Conservation (phyloP, 495 filamentous ascomycete genomes). For the Cenococcum geophilum region DNA sequence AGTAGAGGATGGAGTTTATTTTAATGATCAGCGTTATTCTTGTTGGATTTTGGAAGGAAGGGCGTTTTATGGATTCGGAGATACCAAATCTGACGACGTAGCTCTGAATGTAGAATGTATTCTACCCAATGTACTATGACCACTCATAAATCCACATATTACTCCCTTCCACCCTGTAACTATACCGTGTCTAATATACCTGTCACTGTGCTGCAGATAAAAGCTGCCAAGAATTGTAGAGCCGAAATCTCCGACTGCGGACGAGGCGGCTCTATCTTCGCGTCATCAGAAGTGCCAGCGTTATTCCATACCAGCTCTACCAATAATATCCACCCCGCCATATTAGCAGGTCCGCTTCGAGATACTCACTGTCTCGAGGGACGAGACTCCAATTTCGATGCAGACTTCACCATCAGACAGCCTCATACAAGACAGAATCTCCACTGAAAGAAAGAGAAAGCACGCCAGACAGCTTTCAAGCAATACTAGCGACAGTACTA, state of each 20-base stretch:
- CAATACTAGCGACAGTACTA: neutral
- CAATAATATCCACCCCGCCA: neutral
- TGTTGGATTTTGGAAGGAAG: neutral
- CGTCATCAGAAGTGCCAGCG: slow-evolving; percentile 1
- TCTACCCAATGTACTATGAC: too few relatives aligned
- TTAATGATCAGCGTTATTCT: slow-evolving; percentile 6
- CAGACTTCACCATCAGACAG: neutral
- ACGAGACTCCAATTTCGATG: slow-evolving; percentile 2
- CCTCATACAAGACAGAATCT: slow-evolving; percentile 1
- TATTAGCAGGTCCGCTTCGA: neutral
- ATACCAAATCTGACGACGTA: too few relatives aligned
- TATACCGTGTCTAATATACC: too few relatives aligned
- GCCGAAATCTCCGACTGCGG: neutral
- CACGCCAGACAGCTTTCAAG: slow-evolving; percentile 9
- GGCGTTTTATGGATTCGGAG: neutral
- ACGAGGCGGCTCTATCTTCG: slow-evolving; percentile 2
- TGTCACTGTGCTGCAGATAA: too few relatives aligned
- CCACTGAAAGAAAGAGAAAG: slow-evolving; percentile 26
- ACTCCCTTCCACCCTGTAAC: too few relatives aligned
- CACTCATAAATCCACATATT: neutral
- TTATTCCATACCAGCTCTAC: neutral
- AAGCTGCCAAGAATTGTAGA: neutral
- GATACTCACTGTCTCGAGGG: neutral
- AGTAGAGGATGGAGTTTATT: slow-evolving; percentile 37
- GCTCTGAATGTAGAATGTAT: too few relatives aligned